Evolutionary conservation across 2,329 filamentous ascomycete species (phyloP).

Genomic region (Drechslera avenae): DNA sequence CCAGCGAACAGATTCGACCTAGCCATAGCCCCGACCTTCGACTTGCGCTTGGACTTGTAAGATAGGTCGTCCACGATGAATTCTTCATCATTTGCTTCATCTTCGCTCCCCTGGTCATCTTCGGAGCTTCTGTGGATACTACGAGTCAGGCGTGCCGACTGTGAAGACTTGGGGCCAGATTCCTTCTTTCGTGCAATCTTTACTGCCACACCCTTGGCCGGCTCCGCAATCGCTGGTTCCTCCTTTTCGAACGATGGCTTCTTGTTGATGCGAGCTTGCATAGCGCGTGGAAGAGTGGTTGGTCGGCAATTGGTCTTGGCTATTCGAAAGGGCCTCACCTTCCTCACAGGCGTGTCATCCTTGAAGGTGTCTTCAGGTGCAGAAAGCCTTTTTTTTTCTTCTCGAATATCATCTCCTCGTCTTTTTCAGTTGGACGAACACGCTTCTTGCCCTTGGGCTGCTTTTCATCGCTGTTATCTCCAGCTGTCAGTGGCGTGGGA

Average conservation of each 20-base stretch:
- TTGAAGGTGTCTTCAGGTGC: not conserved
- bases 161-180: not conserved
- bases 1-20: not conserved
- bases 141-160: not conserved
- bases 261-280: not conserved
- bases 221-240: not conserved
- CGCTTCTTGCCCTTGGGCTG: not conserved
- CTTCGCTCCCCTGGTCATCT: not conserved
- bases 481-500: no score
- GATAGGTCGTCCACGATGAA: constrained; percentile 1
- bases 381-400: not conserved
- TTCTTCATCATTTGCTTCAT: not conserved
- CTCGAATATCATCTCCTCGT: not conserved
- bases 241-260: not conserved
- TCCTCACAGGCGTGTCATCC: not conserved
- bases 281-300: not conserved
- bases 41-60: constrained; percentile 1
- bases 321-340: not conserved
- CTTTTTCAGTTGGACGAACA: not conserved
- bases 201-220: not conserved
- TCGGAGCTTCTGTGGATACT: not conserved
- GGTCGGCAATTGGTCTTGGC: not conserved
- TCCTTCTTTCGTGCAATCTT: not conserved
- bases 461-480: not conserved
- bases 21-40: not conserved